These are phyloP conservation scores for Cardamine chenopodiifolia DNA, from an alignment of 345 rosid species.

Conservation along the genomic window DNA sequence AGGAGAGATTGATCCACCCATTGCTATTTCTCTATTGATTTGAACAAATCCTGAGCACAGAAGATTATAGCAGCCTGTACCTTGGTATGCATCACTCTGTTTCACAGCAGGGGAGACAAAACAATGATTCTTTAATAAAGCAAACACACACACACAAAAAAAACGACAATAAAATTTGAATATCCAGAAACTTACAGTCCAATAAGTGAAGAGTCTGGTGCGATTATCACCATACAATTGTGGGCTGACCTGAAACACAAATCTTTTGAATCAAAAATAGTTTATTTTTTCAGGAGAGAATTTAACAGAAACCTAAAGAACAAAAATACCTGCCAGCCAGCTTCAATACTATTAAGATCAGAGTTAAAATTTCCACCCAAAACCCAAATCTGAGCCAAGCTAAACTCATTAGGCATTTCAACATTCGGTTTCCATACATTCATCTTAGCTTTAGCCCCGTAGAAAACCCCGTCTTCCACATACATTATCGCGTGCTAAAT, in stretches of 20 bases:
- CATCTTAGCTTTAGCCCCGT: constrained; percentile 72
- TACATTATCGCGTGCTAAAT: constrained; percentile 68
- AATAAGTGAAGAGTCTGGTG: constrained; percentile 75
- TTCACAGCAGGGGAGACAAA: constrained; percentile 21
- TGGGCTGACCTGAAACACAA: constrained; percentile 62
- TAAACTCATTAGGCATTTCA: constrained; percentile 69
- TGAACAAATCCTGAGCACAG: constrained; percentile 77
- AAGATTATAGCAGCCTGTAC: constrained; percentile 80
- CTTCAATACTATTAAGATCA: constrained; percentile 80
- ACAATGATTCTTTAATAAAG: not conserved
- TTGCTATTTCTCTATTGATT: constrained; percentile 67
- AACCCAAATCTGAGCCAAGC: constrained; percentile 75
- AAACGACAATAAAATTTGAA: not conserved
- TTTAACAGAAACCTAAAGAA: not conserved
- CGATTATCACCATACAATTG: constrained; percentile 68
- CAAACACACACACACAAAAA: constrained; percentile 16
- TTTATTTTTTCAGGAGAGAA: not conserved
- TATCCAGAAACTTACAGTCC: constrained; percentile 63
- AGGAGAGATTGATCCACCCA: constrained; percentile 80
- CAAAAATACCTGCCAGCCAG: constrained; percentile 67
- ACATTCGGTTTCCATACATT: constrained; percentile 76
- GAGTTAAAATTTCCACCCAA: constrained; percentile 69
- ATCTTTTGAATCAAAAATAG: constrained; percentile 18
- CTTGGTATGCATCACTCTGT: constrained; percentile 83
- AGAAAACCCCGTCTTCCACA: constrained; percentile 63